Conservation (phyloP, 2,329 filamentous ascomycete genomes). For the Orbilia javanica region DNA sequence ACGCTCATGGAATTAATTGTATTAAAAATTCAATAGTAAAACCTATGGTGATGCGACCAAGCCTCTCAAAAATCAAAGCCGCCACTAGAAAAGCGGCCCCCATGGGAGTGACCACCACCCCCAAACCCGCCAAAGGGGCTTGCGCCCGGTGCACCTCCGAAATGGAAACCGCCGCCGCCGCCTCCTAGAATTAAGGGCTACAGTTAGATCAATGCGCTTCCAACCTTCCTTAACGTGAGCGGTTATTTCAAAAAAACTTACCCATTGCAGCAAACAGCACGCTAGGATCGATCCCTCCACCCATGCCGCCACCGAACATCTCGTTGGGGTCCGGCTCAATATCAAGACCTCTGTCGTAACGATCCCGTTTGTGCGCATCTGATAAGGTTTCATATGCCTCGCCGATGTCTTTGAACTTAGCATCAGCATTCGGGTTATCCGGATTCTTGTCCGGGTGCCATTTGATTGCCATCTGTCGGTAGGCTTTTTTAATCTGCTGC, state of each 20-base stretch:
- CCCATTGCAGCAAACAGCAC: constrained; percentile 56
- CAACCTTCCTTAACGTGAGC: constrained; percentile 68
- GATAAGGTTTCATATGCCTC: constrained; percentile 97
- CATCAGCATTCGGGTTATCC: constrained; percentile 83
- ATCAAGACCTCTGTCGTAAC: constrained; percentile 65
- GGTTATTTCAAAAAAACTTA: constrained; percentile 70
- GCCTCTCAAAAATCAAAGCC: constrained; percentile 51
- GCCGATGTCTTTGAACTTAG: constrained; percentile 96
- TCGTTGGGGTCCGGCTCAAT: constrained; percentile 43
- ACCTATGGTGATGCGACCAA: neutral
- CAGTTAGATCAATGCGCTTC: constrained; percentile 24
- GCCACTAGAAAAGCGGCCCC: constrained; percentile 44
- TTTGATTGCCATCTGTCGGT: constrained; percentile 91
- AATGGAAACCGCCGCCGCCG: constrained; percentile 46
- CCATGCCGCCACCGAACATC: constrained; percentile 55
- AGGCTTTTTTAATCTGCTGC: constrained; percentile 92
- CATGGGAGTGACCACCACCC: constrained; percentile 42
- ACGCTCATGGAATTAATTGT: constrained; percentile 14
- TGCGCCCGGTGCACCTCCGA: constrained; percentile 29
- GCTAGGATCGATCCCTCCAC: constrained; percentile 56
- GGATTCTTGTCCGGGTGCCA: constrained; percentile 99
- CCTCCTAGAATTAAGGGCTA: constrained; percentile 27
- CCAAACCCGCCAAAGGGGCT: constrained; percentile 57
- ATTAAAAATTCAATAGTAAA: constrained; percentile 34
- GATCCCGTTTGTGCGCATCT: constrained; percentile 79